Base-by-base conservation (phyloP, 1,139 yeast species). In the Geotrichum reessii region DNA sequence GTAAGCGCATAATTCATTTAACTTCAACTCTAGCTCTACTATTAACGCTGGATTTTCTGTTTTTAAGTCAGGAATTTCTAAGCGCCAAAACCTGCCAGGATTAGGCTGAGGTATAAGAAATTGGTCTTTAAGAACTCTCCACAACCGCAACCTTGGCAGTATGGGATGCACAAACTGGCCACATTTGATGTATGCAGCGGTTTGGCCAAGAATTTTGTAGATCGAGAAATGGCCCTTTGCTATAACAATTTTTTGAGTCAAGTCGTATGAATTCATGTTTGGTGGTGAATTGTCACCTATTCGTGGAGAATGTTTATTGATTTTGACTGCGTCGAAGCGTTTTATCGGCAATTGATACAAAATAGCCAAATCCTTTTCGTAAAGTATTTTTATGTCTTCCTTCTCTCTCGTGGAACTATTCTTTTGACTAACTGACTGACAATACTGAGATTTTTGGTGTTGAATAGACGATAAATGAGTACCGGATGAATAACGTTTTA, bases 71-170 rank as follows among this genome's bases (percentile, higher is more conserved):
- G 22, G 24, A 8, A 85, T 67, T 42, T 77, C 77, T 2, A 86
- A 79, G 61, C 83, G 79, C 92, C 92, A 86, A 69, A 83, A 86
- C 63, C 90, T 73, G 61, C 84, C 86, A 0, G 92, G 92, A 63
- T 85, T 85, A 11, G 82, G 82, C 64, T 86, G 75, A 1, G 91
- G 87, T 42, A 86, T 67, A 1, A 86, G 76, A 65, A 85, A 85
- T 61, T 83, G 84, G 62, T 78, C 77, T 53, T 69, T 66, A 31
- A 74, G 76, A 1, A 83, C 78, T 61, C 87, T 76, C 58, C 86
- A 73, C 1, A 86, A 75, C 65, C 83, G 81, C 55, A 83, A 71
- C 60, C 77, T 79, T 2, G 88, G 87, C 55, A 86, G 70, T n/a
- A 86, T 78, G 1, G 93, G 92, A 66, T 86, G 86, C 3, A 81